Conservation (phyloP, 2,329 filamentous ascomycete species). For the Trichoderma sp. region DNA sequence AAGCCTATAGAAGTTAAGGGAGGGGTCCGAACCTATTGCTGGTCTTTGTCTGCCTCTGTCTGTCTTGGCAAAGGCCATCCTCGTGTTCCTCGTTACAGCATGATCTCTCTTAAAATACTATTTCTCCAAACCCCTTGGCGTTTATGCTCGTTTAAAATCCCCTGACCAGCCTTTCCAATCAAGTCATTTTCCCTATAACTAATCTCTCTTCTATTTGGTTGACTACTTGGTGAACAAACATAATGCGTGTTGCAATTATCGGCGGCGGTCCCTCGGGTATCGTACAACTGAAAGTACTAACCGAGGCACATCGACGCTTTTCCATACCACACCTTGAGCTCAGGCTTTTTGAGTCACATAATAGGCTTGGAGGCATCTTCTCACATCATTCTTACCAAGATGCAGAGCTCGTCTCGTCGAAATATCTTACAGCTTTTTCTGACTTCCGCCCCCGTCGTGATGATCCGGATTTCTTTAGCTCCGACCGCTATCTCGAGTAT, state of each 20-base stretch:
- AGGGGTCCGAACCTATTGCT: neutral
- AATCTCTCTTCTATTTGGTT: neutral
- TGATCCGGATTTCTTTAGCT: constrained; percentile 44
- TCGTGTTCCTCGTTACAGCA: neutral
- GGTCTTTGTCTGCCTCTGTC: neutral
- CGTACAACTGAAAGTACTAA: constrained; percentile 42
- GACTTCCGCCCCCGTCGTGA: constrained; percentile 43
- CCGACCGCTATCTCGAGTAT: constrained; percentile 41
- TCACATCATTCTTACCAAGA: constrained; percentile 45
- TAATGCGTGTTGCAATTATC: constrained; percentile 42
- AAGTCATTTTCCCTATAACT: neutral
- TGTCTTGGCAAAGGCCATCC: neutral
- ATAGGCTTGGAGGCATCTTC: constrained; percentile 46
- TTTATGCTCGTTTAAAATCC: neutral
- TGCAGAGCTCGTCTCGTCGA: constrained; percentile 45
- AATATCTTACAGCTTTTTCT: constrained; percentile 48
- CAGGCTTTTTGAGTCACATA: constrained; percentile 45
- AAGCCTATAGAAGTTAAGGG: neutral
- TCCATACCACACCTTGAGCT: constrained; percentile 40
- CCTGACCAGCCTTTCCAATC: neutral
- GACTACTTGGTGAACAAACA: neutral
- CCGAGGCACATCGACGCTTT: constrained; percentile 37
- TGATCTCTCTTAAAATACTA: neutral
- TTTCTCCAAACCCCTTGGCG: neutral
- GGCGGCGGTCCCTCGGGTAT: constrained; percentile 44